phyloP scores from a whole-genome alignment of 192 early-diverging fungal genomes.

The Dimargaris cristalligena region DNA sequence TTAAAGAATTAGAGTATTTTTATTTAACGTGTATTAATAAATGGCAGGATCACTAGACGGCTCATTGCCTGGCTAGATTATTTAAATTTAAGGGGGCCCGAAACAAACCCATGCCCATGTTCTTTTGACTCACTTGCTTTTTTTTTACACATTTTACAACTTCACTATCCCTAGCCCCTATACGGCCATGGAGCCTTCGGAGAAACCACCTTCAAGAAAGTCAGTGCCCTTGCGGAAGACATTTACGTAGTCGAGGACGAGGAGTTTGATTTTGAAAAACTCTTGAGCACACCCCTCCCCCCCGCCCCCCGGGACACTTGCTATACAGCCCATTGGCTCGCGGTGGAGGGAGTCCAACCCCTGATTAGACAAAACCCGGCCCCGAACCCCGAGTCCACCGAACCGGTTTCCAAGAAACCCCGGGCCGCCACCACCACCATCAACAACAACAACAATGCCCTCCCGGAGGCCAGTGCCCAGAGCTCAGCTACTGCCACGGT shows the following conservation, averaged over 20 bases:
- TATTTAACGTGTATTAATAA: too few species aligned
- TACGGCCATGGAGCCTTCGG: constrained; percentile 72
- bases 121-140: too few species aligned
- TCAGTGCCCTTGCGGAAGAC: constrained; percentile 41
- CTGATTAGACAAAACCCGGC: constrained; percentile 90
- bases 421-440: not conserved
- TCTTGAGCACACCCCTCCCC: constrained; percentile 73
- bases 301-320: constrained; percentile 77
- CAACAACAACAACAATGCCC: not conserved
- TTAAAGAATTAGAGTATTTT: too few species aligned
- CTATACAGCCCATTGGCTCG: constrained; percentile 94
- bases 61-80: too few species aligned
- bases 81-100: too few species aligned
- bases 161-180: too few species aligned
- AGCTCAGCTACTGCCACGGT: too few species aligned
- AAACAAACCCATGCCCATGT: too few species aligned
- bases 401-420: constrained; percentile 7
- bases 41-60: too few species aligned
- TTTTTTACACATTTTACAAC: too few species aligned
- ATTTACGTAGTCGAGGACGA: constrained; percentile 88
- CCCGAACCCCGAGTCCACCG: constrained; percentile 28
- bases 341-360: constrained; percentile 98
- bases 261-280: constrained; percentile 78
- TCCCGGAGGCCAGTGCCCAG: not conserved
- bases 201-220: constrained; percentile 50